phyloP scores from a whole-genome alignment of 2,329 filamentous ascomycete genomes.

The Sclerotinia spermophila region DNA sequence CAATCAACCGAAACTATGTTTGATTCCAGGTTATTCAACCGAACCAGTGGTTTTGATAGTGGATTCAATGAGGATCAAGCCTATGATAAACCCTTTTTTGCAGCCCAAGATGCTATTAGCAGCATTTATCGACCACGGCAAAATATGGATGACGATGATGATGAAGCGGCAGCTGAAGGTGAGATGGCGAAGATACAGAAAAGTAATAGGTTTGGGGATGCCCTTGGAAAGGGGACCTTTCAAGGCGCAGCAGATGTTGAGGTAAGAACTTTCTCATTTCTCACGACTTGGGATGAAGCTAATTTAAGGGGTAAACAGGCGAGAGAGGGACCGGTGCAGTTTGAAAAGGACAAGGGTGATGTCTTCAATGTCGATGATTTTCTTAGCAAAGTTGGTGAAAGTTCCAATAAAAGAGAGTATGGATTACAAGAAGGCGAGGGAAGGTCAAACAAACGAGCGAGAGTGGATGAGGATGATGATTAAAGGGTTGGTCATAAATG shows the following conservation, averaged over 20 bases:
- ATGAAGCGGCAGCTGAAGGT: slow-evolving; percentile 73
- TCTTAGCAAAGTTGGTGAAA: slow-evolving; percentile 70
- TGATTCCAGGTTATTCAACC: slow-evolving; percentile 92
- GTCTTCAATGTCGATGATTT: slow-evolving; percentile 95
- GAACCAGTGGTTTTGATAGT: slow-evolving; percentile 81
- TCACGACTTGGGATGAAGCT: slow-evolving; percentile 8
- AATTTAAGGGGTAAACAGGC: slow-evolving; percentile 44
- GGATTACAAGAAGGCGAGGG: slow-evolving; percentile 66
- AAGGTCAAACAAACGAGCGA: slow-evolving; percentile 64
- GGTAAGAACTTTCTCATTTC: slow-evolving; percentile 45
- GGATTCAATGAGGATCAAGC: slow-evolving; percentile 97
- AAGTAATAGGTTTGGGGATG: slow-evolving; percentile 74
- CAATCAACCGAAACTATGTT: slow-evolving; percentile 93
- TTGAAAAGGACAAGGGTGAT: slow-evolving; percentile 82
- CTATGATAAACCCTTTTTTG: slow-evolving; percentile 96
- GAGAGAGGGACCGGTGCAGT: slow-evolving; percentile 89
- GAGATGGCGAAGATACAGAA: slow-evolving; percentile 89
- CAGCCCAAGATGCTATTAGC: slow-evolving; percentile 89
- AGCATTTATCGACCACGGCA: slow-evolving; percentile 86
- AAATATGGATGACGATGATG: slow-evolving; percentile 70
- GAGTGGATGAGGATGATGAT: slow-evolving; percentile 67
- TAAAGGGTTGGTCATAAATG: slow-evolving; percentile 14
- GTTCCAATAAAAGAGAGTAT: slow-evolving; percentile 67
- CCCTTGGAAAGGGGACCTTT: slow-evolving; percentile 84
- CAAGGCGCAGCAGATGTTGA: slow-evolving; percentile 82